Evolutionary conservation across 2,329 filamentous ascomycete genomes (phyloP), one percentile per base, ranked within the genome.

Genomic region (Leptodontidium sp.): DNA sequence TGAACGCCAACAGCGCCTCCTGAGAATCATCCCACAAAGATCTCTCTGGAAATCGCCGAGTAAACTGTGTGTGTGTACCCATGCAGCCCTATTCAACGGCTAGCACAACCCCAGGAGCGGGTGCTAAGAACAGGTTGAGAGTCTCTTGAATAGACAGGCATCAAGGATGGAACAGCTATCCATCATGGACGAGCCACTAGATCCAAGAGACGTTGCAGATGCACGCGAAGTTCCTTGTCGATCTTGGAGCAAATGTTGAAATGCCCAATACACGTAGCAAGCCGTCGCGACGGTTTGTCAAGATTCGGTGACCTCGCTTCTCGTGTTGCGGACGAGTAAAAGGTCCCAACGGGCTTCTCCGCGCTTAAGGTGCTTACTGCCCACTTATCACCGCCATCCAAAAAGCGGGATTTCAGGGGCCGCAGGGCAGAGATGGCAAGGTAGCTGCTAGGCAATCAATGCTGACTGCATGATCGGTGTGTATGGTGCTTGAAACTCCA

Each of bases 361-460:
- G 55, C 55, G 55, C 55, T 59, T 59, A 59, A 29, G 21, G 57
- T 45, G 57, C 57, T 59, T 21, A 59, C 38, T 15, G 21, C 21
- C 55, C 38, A 43, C 21, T 45, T 45, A 15, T 15, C n/a, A 24
- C n/a, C 12, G n/a, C 5, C 9, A 24, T n/a, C 11, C 11, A 11
- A 43, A 11, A 4, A 24, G 11, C 11, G 35, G 17, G 14, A 59
- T 12, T 40, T 59, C 55, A 40, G 55, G 35, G 55, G n/a, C 14
- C 17, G 35, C 11, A 58, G 55, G 35, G 55, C 32, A 58, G 35
- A 58, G 32, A 40, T 7, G 40, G 4, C 11, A 15, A 8, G 17
- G 55, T 12, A 40, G 6, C 12, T 9, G 38, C 2, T 59, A 21
- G 11, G 9, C 21, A 45, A 40, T 6, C 7, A 29, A 29, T 26